Evolutionary conservation across 2,329 filamentous ascomycete genomes (phyloP), one percentile per base, ranked within the genome.

Genomic region (Dryadomyces sulphureus): DNA sequence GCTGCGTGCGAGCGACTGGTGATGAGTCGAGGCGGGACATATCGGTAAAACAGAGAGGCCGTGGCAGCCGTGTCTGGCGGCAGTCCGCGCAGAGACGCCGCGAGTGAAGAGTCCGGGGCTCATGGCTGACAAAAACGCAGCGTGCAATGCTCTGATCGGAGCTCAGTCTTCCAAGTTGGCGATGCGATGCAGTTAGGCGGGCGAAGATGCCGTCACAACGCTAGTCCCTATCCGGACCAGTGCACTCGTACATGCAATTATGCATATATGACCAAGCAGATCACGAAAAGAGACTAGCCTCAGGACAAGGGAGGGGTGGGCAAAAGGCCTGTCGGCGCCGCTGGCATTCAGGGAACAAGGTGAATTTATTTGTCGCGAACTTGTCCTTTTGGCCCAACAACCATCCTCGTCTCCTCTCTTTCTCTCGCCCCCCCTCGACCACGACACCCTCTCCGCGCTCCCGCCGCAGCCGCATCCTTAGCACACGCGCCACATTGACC

Each of bases 1-100:
- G 70, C 27, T 32, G 27, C 27, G 27, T 9, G 27, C 11, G 27
- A n/a, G n/a, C n/a, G n/a, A n/a, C n/a, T n/a, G n/a, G n/a, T n/a
- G n/a, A n/a, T n/a, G n/a, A n/a, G n/a, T n/a, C n/a, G n/a, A n/a
- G n/a, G n/a, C n/a, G n/a, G n/a, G n/a, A n/a, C n/a, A n/a, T n/a
- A n/a, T n/a, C n/a, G n/a, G n/a, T n/a, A n/a, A n/a, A n/a, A n/a
- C n/a, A n/a, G n/a, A n/a, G n/a, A n/a, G n/a, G n/a, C n/a, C n/a
- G n/a, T n/a, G n/a, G n/a, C n/a, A n/a, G n/a, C n/a, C n/a, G n/a
- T n/a, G n/a, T n/a, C n/a, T n/a, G n/a, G n/a, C n/a, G n/a, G n/a
- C n/a, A n/a, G n/a, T n/a, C n/a, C n/a, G n/a, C n/a, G n/a, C n/a
- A n/a, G n/a, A n/a, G n/a, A n/a, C n/a, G n/a, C n/a, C n/a, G n/a